Percentiles rank a stretch among this genome's conserved stretches.
Evolutionary conservation across 306 rosid species (phyloP).

Genomic region (Castanospermum australe): DNA sequence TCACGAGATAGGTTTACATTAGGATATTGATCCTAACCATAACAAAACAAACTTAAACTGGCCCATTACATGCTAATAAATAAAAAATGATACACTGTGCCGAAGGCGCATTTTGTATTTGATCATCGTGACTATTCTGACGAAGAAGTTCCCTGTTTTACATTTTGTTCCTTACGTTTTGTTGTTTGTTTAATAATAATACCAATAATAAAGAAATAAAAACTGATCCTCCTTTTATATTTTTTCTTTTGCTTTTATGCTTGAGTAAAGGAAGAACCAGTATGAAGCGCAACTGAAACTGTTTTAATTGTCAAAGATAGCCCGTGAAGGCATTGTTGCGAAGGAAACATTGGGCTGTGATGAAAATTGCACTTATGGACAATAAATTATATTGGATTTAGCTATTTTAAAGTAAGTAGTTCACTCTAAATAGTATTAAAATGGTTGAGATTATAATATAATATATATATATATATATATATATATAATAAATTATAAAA

Average conservation of each 20-base stretch:
- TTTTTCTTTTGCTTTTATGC: too few species aligned
- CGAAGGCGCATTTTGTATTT: background rate
- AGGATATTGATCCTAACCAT: conserved; percentile 2
- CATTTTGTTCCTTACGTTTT: background rate
- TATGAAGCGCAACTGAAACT: background rate
- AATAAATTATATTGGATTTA: background rate
- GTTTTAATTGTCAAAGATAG: conserved; percentile 1
- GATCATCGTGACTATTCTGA: background rate
- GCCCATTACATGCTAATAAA: conserved; percentile 10
- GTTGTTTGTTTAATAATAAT: conserved; percentile 6
- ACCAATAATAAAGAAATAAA: background rate
- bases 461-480: too few species aligned
- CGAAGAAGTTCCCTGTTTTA: background rate
- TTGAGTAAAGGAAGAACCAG: background rate
- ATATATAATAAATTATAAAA: too few species aligned
- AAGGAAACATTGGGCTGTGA: background rate
- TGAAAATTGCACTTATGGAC: background rate
- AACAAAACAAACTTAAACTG: background rate
- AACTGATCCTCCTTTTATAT: too few species aligned
- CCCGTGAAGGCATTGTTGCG: conserved; percentile 8
- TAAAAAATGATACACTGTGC: background rate
- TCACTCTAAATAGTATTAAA: too few species aligned
- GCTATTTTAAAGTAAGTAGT: too few species aligned
- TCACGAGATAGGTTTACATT: conserved; percentile 39
- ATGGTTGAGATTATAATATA: too few species aligned